Evolutionary conservation across 2,329 filamentous ascomycete genomes (phyloP).

Genomic region (Rutstroemia sp.): DNA sequence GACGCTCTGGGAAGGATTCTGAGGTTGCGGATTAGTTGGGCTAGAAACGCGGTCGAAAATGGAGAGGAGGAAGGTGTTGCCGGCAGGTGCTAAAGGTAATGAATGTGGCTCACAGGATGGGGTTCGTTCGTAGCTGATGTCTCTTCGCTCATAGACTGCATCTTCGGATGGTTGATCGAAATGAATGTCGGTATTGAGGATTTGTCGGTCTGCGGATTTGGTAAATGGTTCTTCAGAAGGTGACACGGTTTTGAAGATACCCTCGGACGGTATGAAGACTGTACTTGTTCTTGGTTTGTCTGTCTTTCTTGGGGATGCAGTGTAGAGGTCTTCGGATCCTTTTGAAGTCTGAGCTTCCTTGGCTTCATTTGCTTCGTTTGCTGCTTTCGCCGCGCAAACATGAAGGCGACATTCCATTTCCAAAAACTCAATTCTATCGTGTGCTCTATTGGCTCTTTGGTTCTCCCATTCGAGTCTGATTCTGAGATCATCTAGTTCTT

Average conservation of each 20-base stretch:
- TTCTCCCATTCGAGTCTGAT: conserved; percentile 39
- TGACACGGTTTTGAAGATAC: conserved; percentile 54
- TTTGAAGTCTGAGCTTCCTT: not conserved
- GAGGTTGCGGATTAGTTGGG: conserved; percentile 5
- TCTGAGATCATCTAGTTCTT: conserved; percentile 38
- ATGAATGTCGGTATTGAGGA: conserved; percentile 3
- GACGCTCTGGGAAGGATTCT: not conserved
- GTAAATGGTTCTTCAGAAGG: conserved; percentile 22
- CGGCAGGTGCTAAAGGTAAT: conserved; percentile 46
- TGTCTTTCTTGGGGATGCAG: conserved; percentile 4
- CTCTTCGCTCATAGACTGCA: conserved; percentile 3
- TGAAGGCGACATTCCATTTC: conserved; percentile 66
- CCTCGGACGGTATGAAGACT: conserved; percentile 53
- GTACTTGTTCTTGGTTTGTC: conserved; percentile 11
- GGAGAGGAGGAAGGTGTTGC: conserved; percentile 52
- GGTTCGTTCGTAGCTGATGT: conserved; percentile 42
- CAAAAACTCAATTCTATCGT: conserved; percentile 69
- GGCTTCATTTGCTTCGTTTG: conserved; percentile 6
- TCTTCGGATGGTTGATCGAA: not conserved
- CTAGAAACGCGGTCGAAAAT: conserved; percentile 48
- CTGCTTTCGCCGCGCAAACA: conserved; percentile 50
- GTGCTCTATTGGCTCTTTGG: conserved; percentile 57
- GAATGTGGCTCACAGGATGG: conserved; percentile 56
- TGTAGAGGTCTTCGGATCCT: not conserved
- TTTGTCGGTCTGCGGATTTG: conserved; percentile 19